Base-by-base conservation (phyloP, 129 eudicot species). In the Lactuca saligna region DNA sequence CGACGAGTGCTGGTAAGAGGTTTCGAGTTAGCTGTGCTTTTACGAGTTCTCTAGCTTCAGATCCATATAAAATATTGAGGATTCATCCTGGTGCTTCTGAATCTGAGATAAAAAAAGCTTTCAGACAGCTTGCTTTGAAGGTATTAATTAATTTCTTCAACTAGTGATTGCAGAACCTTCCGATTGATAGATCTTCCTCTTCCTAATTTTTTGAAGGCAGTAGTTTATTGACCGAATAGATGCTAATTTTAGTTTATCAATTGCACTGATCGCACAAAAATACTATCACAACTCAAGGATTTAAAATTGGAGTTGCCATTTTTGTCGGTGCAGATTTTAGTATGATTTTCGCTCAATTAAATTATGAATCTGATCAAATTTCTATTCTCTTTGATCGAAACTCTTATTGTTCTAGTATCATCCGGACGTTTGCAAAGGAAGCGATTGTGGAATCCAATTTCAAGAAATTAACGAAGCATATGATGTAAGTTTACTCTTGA, bases 371-470 rank as follows among this genome's bases (percentile, higher is more conserved):
- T 57, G 3, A 14, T 39, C 13, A 54, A 20, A 7, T 16, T 11
- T 16, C 8, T 49, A 17, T 34, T 16, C 34, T 48, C 4, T 16
- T 46, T 66, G 34, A 65, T 39, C 17, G n/a, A 58, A 48, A 39
- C 38, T 34, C 8, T 15, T 11, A 32, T 49, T 69, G 3, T 54
- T 79, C 68, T 84, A 89, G 96, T 86, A 92, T 77, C 98, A 92
- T 77, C 96, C 96, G 11, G 98, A 92, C 61, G 96, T 88, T 31
- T 92, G 89, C 80, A 86, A 77, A 78, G 98, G 82, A 44, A 84
- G 55, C 61, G 67, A 92, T 60, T 65, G 85, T 42, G 82, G 86
- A 20, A 64, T 77, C 57, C 79, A 86, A 13, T 92, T 92, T 81
- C 87, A 84, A 39, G 87, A 82, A 67, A 86, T 88, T 3, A 78